Conservation (phyloP, 805 yeast genomes). For the Metschnikowia peoriensis region DNA sequence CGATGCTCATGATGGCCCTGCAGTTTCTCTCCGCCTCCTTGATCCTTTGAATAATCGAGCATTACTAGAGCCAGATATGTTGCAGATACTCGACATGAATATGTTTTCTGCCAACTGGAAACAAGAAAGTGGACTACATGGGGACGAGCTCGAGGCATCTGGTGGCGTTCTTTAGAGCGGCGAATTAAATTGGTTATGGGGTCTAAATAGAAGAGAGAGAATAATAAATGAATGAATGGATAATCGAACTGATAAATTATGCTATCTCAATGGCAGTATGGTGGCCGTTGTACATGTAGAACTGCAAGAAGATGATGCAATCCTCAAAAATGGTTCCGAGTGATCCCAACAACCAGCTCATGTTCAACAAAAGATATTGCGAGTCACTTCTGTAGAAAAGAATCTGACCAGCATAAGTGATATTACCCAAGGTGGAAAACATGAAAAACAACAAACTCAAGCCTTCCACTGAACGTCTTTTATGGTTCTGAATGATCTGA, state of each 20-base stretch:
- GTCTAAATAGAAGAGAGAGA: neutral
- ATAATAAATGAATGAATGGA: neutral
- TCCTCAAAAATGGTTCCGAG: constrained; percentile 77
- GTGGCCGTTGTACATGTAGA: constrained; percentile 53
- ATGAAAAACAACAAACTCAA: constrained; percentile 78
- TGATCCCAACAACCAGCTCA: constrained; percentile 78
- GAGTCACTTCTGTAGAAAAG: constrained; percentile 61
- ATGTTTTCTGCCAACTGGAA: constrained; percentile 13
- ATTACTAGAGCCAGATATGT: constrained; percentile 4
- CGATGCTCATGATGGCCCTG: neutral
- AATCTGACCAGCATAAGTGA: constrained; percentile 74
- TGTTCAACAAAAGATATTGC: constrained; percentile 57
- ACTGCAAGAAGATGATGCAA: constrained; percentile 61
- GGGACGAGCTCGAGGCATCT: too few relatives aligned
- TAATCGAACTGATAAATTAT: neutral
- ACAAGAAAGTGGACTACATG: constrained; percentile 11
- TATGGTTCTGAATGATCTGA: constrained; percentile 78
- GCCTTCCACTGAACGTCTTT: constrained; percentile 78
- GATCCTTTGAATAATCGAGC: neutral
- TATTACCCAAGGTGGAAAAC: constrained; percentile 70
- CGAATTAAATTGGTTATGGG: too few relatives aligned
- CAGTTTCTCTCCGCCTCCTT: neutral
- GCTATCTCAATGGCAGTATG: constrained; percentile 5
- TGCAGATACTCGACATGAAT: constrained; percentile 13
- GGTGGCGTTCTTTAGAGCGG: neutral